Evolutionary conservation across 768 basidiomycete genomes (phyloP), one percentile per base, ranked within the genome.

Genomic region (Russula olivacea): DNA sequence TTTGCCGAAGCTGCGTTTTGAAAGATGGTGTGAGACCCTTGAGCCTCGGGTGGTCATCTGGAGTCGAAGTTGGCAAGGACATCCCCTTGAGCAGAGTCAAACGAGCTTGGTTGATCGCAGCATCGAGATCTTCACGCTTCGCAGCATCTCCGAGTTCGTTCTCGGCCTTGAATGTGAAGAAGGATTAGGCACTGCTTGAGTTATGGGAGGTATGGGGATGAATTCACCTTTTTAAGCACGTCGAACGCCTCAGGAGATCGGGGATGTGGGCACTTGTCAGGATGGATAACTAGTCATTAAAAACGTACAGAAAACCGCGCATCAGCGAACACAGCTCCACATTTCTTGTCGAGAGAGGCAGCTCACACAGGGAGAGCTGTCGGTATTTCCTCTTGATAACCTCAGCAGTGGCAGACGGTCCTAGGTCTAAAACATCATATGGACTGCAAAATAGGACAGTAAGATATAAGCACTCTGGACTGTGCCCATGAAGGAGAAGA

Each of bases 191-290:
- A 63, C 50, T 32, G 28, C 58, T 15, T n/a, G 19, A 14, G 19
- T 11, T 25, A n/a, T 41, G 54, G 58, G 11, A 9, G 10, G 30
- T 30, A 23, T 40, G 11, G 2, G 25, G 36, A 45, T 25, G 5
- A 52, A 15, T 12, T 66, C 75, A 89, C 92, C 84, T 97, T 96
- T 79, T 97, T 97, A 52, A 97, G 80, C 38, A 93, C 71, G 74
- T 96, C 93, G 72, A 97, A 97, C 1, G 94, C 94, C 75, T 97
- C 92, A 69, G 92, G 88, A 55, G 92, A 91, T 70, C 86, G 84
- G 32, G 83, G 79, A 76, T 97, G 92, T 72, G 90, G 78, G 69
- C 89, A 89, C 81, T 98, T 99, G 80, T 99, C 97, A 65, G 97
- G 97, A 80, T 99, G 97, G 71, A 99, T 98, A 75, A 97, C 91